Base-by-base conservation (phyloP, 768 basidiomycete genomes). In the Boletus subparvulus region DNA sequence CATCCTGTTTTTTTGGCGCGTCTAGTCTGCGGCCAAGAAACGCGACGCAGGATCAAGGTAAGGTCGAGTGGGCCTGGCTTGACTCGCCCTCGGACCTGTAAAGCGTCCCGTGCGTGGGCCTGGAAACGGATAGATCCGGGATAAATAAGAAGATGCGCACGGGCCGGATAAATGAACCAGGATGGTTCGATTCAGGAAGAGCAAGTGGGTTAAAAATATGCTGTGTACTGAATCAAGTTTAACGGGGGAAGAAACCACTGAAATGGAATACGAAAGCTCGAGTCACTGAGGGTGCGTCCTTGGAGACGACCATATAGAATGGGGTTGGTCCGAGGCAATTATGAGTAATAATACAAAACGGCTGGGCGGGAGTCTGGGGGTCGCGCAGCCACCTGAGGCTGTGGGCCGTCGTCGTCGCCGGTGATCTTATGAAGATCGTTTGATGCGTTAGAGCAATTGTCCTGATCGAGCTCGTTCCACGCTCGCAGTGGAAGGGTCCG, bases 331-430 rank as follows among this genome's bases (percentile, higher is more conserved):
- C 54, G 55, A 67, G 65, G 59, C 56, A 58, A 53, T 72, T 69
- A 70, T 70, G 70, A 72, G 68, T 70, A 72, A 72, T 72, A 63
- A 69, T 69, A 69, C 68, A 69, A 69, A 59, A 56, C 40, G 47
- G 54, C 47, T 57, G 54, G 52, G 58, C 44, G 55, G 47, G 26
- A 36, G 53, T 52, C 58, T 28, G 54, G 30, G 47, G 21, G 50
- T 55, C 40, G 54, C 57, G 41, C 66, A 59, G 66, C 64, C 50
- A 49, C 46, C 42, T 17, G 56, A 52, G 61, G 70, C 59, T 65
- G 63, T 59, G 55, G 19, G 45, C 42, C 40, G 62, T 61, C 46
- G 56, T 58, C 39, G 57, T 54, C 56, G 61, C 51, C 57, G 52
- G 60, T 60, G 65, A 70, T 67, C 66, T 30, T 17, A 48, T 33